Evolutionary conservation across 164 flowering plant genomes (phyloP).

Genomic region (Vitis riparia): DNA sequence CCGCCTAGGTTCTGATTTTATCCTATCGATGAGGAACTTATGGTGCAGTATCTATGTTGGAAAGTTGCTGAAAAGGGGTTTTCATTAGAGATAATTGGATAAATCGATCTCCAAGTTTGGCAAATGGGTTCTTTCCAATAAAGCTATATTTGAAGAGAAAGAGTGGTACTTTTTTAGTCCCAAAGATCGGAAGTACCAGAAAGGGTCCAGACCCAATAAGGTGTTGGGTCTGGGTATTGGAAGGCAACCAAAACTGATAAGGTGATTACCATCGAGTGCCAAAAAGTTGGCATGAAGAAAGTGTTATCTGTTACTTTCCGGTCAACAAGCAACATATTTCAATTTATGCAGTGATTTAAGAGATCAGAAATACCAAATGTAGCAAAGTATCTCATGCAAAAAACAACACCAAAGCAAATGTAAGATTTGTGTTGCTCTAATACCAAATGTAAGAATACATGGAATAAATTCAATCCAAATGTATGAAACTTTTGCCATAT

Average conservation of each 20-base stretch:
- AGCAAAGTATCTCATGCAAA: no score
- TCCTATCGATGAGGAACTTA: conserved; percentile 66
- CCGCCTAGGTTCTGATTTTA: conserved; percentile 68
- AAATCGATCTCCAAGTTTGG: conserved; percentile 59
- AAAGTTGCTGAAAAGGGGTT: conserved; percentile 59
- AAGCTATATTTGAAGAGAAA: conserved; percentile 81
- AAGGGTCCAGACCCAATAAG: conserved; percentile 85
- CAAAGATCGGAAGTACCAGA: conserved; percentile 81
- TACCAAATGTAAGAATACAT: no score
- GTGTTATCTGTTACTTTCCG: no score
- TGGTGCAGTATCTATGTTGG: conserved; percentile 55
- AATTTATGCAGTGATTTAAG: no score
- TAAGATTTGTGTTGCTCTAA: no score
- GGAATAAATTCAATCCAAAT: no score
- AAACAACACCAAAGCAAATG: no score
- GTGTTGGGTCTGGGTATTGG: conserved; percentile 92
- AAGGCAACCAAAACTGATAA: conserved; percentile 93
- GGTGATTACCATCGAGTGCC: conserved; percentile 55
- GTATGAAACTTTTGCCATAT: no score
- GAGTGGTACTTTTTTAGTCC: conserved; percentile 29
- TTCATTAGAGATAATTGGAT: conserved; percentile 1
- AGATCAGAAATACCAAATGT: no score
- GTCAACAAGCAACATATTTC: no score
- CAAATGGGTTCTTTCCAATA: conserved; percentile 61
- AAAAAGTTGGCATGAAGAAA: conserved; percentile 50